Percentiles rank a stretch among this genome's conserved stretches.
Evolutionary conservation across 2,329 filamentous ascomycete genomes (phyloP).

Genomic region (Fusarium burgessii): DNA sequence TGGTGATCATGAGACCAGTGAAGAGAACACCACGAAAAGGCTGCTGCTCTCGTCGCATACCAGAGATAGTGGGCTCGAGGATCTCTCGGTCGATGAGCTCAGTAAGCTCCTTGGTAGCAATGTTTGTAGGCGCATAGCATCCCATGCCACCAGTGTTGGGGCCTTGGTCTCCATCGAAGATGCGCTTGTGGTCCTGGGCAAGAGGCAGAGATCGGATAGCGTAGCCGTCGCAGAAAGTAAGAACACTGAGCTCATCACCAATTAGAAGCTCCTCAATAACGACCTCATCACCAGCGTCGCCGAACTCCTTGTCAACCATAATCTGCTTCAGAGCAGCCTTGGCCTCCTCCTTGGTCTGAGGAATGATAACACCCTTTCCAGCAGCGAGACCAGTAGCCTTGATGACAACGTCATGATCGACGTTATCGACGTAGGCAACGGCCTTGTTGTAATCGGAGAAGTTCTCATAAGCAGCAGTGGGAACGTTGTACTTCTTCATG

Average conservation of each 20-base stretch:
- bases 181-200: constrained; percentile 96
- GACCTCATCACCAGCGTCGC: constrained; percentile 86
- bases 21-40: constrained; percentile 82
- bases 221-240: constrained; percentile 92
- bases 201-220: constrained; percentile 86
- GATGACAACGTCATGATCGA: constrained; percentile 84
- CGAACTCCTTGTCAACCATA: constrained; percentile 90
- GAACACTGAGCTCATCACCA: constrained; percentile 91
- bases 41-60: constrained; percentile 84
- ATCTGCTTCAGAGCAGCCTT: constrained; percentile 85
- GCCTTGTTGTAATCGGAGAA: constrained; percentile 83
- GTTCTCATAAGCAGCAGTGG: constrained; percentile 91
- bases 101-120: constrained; percentile 80
- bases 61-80: constrained; percentile 88
- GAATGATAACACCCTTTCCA: constrained; percentile 95
- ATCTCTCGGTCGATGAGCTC: constrained; percentile 83
- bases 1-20: constrained; percentile 94
- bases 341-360: constrained; percentile 83
- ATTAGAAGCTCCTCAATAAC: constrained; percentile 95
- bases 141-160: constrained; percentile 99
- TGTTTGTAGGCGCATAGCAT: constrained; percentile 91
- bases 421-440: constrained; percentile 76
- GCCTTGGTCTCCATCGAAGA: constrained; percentile 88
- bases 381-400: constrained; percentile 93
- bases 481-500: constrained; percentile 91